Evolutionary conservation across 2,329 filamentous ascomycete genomes (phyloP).

Genomic region (Microcyclospora tardicrescens): DNA sequence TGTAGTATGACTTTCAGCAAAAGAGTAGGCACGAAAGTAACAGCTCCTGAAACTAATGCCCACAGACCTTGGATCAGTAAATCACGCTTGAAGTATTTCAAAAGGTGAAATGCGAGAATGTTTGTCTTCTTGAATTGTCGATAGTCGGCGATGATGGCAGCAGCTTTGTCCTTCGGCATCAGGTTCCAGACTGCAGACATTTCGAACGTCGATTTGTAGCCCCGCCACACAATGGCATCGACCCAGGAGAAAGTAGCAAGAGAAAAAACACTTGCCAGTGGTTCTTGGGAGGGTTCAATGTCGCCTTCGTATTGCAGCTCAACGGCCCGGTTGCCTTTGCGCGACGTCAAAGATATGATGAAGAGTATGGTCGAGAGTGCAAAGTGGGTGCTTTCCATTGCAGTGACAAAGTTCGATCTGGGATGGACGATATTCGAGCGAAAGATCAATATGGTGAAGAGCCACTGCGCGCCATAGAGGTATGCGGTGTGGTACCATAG

Average conservation of each 20-base stretch:
- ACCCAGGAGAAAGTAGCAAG: slow-evolving; percentile 83
- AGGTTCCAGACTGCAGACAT: slow-evolving; percentile 87
- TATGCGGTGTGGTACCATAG: slow-evolving; percentile 88
- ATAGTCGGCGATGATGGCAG: slow-evolving; percentile 65
- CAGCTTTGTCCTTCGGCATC: slow-evolving; percentile 75
- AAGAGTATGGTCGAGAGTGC: slow-evolving; percentile 60
- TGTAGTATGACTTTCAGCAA: slow-evolving; percentile 83
- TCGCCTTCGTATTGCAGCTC: slow-evolving; percentile 79
- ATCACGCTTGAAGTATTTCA: slow-evolving; percentile 69
- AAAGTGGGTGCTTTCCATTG: slow-evolving; percentile 62
- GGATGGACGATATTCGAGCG: slow-evolving; percentile 76
- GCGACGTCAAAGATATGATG: slow-evolving; percentile 62
- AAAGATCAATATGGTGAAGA: slow-evolving; percentile 63
- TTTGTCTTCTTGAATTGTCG: slow-evolving; percentile 73
- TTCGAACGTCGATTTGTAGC: slow-evolving; percentile 73
- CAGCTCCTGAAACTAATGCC: slow-evolving; percentile 65
- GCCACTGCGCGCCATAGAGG: slow-evolving; percentile 74
- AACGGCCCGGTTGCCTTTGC: slow-evolving; percentile 85
- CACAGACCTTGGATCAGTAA: slow-evolving; percentile 67
- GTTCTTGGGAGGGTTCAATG: slow-evolving; percentile 75
- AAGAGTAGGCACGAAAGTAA: slow-evolving; percentile 84
- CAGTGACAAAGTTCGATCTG: slow-evolving; percentile 46
- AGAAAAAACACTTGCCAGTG: slow-evolving; percentile 77
- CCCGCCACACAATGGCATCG: slow-evolving; percentile 75
- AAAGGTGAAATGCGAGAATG: slow-evolving; percentile 63